Conservation (phyloP, 805 yeast genomes). For the Clavispora phyllophila region DNA sequence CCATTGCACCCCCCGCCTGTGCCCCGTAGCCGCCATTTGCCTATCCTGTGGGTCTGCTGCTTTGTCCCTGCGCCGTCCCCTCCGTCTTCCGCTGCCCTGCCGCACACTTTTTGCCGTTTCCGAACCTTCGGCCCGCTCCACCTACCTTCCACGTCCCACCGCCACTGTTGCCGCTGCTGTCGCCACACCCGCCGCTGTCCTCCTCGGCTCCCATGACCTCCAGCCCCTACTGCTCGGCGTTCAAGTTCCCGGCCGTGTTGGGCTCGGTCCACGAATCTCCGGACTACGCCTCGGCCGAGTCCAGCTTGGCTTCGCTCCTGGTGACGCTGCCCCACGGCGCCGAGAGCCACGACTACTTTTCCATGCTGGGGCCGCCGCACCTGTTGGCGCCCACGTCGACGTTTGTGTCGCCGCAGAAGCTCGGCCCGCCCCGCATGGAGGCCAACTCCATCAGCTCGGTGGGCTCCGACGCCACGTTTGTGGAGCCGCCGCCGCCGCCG, state of each 20-base stretch:
- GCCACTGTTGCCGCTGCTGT: too few species aligned
- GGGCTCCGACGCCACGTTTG: conserved; percentile 20
- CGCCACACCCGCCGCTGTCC: too few species aligned
- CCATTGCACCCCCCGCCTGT: neutral
- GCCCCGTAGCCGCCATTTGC: neutral
- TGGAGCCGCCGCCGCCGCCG: conserved; percentile 1
- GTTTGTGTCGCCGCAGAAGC: neutral
- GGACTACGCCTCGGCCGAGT: neutral
- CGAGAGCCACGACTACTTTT: conserved; percentile 8
- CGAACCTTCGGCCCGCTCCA: too few species aligned
- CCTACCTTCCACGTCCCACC: too few species aligned
- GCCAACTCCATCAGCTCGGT: conserved; percentile 24
- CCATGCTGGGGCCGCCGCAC: conserved; percentile 5
- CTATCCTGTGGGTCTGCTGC: neutral
- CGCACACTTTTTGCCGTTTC: too few species aligned
- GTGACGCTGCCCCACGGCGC: too few species aligned
- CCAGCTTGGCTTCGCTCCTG: neutral
- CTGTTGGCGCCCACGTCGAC: neutral
- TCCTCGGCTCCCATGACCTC: conserved; percentile 12
- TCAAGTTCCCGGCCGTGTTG: conserved; percentile 11
- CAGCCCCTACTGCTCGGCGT: conserved; percentile 11
- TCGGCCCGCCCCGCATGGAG: conserved; percentile 1
- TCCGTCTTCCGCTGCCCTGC: too few species aligned
- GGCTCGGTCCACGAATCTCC: neutral
- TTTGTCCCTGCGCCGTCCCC: too few species aligned